Evolutionary conservation across 2,329 filamentous ascomycete species (phyloP).

Genomic region (Paraphoma sp.): DNA sequence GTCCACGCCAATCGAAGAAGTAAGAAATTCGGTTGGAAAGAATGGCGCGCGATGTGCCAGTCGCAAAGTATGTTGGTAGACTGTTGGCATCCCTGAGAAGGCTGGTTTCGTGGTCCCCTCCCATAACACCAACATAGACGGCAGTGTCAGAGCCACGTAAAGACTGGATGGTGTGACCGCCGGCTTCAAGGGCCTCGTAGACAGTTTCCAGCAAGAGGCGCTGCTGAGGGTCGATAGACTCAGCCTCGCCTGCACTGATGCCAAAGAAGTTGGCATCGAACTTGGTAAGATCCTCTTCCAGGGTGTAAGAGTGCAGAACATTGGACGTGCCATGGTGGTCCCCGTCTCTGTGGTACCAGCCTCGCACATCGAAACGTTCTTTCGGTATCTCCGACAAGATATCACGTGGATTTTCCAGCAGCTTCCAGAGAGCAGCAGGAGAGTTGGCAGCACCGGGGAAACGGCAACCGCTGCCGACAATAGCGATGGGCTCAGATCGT

Average conservation of each 20-base stretch:
- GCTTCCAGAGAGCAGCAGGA: slow-evolving; percentile 42
- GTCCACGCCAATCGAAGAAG: background rate
- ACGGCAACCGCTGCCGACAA: slow-evolving; percentile 26
- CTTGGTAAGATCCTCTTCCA: background rate
- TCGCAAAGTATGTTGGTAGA: background rate
- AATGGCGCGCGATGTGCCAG: background rate
- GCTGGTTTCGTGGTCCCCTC: background rate
- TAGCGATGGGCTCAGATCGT: slow-evolving; percentile 14
- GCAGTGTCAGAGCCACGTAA: background rate
- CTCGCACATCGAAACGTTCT: background rate
- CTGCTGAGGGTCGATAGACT: background rate
- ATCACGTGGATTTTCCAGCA: slow-evolving; percentile 20
- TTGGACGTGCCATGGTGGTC: background rate
- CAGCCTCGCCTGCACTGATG: background rate
- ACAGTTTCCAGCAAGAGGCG: background rate
- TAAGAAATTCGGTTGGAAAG: background rate
- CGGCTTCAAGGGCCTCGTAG: background rate
- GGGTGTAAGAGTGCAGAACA: background rate
- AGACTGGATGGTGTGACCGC: background rate
- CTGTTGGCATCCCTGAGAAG: background rate
- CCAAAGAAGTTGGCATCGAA: background rate
- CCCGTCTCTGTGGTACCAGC: background rate
- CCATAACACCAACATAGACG: background rate
- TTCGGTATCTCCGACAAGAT: background rate
- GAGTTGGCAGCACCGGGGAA: slow-evolving; percentile 38